Percentiles rank a stretch among this genome's conserved stretches.
Evolutionary conservation across 2,329 filamentous ascomycete species (phyloP).

Genomic region (Sarocladium brachiariae): DNA sequence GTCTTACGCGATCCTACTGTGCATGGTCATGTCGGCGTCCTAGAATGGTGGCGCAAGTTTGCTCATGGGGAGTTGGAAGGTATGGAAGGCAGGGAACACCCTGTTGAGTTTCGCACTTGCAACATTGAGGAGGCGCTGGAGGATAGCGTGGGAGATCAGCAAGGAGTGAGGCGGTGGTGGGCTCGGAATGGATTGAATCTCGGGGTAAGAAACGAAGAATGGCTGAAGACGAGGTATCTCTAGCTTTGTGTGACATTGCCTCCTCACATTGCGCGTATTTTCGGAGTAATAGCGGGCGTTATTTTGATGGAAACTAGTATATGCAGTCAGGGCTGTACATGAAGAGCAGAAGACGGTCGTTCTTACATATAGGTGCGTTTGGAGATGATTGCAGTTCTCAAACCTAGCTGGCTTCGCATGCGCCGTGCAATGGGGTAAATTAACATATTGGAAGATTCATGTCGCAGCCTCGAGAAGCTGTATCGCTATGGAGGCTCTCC

Average conservation of each 20-base stretch:
- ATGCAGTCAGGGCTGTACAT: no score
- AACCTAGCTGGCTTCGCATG: no score
- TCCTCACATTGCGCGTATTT: neutral
- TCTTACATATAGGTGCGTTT: no score
- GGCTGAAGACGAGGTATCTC: constrained; percentile 76
- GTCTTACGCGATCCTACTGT: constrained; percentile 83
- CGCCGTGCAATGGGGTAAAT: no score
- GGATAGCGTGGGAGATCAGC: constrained; percentile 70
- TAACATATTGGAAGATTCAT: no score
- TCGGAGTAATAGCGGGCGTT: neutral
- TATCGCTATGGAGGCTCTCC: no score
- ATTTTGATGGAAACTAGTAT: neutral
- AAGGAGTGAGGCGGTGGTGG: constrained; percentile 80
- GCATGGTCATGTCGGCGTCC: constrained; percentile 72
- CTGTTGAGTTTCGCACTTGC: constrained; percentile 89
- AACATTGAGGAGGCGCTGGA: constrained; percentile 94
- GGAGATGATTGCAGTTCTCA: no score
- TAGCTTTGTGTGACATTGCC: constrained; percentile 27
- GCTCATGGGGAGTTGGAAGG: constrained; percentile 47
- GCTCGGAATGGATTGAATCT: constrained; percentile 74
- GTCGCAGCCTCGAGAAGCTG: no score
- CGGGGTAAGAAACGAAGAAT: constrained; percentile 76
- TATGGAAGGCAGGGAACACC: constrained; percentile 50
- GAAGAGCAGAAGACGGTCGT: no score
- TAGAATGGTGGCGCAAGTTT: constrained; percentile 88